These are phyloP conservation scores for Macrocystidia cucumis DNA, from an alignment of 1,284 basidiomycete species.

Conservation along the genomic window DNA sequence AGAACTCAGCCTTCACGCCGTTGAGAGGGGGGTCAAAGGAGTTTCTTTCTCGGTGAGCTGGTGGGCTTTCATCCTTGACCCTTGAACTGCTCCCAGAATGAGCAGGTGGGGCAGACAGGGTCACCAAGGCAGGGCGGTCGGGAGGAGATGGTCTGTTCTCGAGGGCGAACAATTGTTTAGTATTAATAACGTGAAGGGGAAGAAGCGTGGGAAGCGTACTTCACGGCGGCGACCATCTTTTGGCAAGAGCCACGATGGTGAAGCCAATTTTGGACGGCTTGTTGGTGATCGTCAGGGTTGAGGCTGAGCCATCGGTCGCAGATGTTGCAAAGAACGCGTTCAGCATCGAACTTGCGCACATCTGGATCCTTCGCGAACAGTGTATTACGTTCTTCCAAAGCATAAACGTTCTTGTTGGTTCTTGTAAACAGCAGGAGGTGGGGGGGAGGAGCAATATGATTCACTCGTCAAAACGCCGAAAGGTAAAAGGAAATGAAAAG, in stretches of 20 bases:
- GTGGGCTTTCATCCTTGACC: too few species aligned
- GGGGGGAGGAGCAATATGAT: constrained; percentile 4
- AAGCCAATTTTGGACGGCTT: constrained; percentile 46
- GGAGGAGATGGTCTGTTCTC: too few species aligned
- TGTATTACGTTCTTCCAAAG: constrained; percentile 50
- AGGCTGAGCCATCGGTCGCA: constrained; percentile 61
- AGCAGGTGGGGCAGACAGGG: too few species aligned
- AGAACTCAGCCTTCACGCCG: constrained; percentile 8
- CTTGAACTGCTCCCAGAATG: too few species aligned
- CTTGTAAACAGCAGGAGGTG: constrained; percentile 15
- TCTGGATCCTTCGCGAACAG: constrained; percentile 55
- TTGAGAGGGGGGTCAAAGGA: constrained; percentile 10
- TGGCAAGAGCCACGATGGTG: constrained; percentile 41
- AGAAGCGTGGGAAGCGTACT: constrained; percentile 4
- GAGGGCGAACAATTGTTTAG: too few species aligned
- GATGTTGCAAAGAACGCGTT: constrained; percentile 57
- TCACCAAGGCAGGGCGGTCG: too few species aligned
- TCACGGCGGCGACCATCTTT: constrained; percentile 15
- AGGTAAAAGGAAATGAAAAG: too few species aligned
- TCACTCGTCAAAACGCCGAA: too few species aligned
- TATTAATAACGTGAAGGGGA: too few species aligned
- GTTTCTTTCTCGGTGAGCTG: too few species aligned
- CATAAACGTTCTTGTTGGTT: constrained; percentile 43
- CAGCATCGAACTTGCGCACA: constrained; percentile 62
- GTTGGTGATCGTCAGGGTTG: constrained; percentile 41